These are phyloP conservation scores for Cutaneotrichosporon sp. DNA, from an alignment of 1,284 basidiomycete species.

Conservation along the genomic window DNA sequence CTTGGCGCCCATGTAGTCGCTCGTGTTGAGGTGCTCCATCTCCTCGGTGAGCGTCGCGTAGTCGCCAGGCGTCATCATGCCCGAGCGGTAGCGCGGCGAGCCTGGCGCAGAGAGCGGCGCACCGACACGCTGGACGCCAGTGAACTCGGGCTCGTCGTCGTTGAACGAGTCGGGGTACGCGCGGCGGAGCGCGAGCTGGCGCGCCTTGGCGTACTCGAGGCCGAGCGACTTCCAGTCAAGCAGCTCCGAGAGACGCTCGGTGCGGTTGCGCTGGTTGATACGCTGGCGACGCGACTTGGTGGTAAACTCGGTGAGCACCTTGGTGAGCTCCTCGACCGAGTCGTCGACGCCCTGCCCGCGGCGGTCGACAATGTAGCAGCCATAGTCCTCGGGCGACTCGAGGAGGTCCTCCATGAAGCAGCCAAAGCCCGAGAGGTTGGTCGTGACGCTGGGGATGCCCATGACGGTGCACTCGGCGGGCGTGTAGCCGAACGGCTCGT, in stretches of 20 bases:
- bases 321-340: conserved; percentile 68
- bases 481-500: conserved; percentile 58
- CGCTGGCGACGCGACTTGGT: conserved; percentile 91
- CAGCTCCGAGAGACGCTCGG: conserved; percentile 86
- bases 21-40: conserved; percentile 84
- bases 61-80: conserved; percentile 75
- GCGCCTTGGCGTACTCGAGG: conserved; percentile 93
- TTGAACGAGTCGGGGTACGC: conserved; percentile 95
- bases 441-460: conserved; percentile 96
- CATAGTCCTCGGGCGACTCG: conserved; percentile 73
- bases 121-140: conserved; percentile 64
- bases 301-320: conserved; percentile 76
- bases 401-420: conserved; percentile 99
- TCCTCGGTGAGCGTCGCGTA: conserved; percentile 92
- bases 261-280: conserved; percentile 97
- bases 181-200: conserved; percentile 86
- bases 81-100: conserved; percentile 77
- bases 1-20: conserved; percentile 80
- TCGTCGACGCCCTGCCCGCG: conserved; percentile 88
- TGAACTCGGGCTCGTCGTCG: conserved; percentile 65
- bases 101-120: conserved; percentile 79
- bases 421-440: conserved; percentile 95
- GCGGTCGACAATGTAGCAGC: conserved; percentile 94
- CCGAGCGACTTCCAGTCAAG: conserved; percentile 99
- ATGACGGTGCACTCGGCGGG: conserved; percentile 69